phyloP scores from a whole-genome alignment of 2,329 filamentous ascomycete species.

The Moelleriella libera region DNA sequence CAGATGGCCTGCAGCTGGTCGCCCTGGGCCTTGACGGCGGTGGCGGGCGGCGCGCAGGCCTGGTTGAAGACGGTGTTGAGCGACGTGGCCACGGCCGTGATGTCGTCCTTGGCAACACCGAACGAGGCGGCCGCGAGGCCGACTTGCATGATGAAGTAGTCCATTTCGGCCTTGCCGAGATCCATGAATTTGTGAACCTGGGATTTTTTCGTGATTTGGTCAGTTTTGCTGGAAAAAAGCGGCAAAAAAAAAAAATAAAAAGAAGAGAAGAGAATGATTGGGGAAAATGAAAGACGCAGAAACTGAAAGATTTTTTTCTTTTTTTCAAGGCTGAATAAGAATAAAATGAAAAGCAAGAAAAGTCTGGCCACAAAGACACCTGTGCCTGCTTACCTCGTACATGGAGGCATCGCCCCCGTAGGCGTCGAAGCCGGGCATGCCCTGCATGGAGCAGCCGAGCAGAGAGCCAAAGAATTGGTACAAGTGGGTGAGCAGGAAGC shows the following conservation, averaged over 20 bases:
- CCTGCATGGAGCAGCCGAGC: constrained; percentile 38
- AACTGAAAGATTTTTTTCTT: no score
- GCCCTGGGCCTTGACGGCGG: constrained; percentile 28
- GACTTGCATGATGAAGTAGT: constrained; percentile 47
- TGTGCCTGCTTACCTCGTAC: constrained; percentile 17
- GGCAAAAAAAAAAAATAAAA: not conserved
- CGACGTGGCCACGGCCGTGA: constrained; percentile 30
- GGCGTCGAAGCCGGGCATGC: constrained; percentile 30
- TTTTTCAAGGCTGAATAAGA: no score
- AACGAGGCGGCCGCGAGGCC: constrained; percentile 41
- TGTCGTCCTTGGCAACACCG: constrained; percentile 39
- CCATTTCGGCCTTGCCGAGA: constrained; percentile 33
- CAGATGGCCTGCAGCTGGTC: constrained; percentile 41
- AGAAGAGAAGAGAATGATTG: no score
- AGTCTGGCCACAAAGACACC: no score
- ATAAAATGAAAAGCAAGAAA: no score
- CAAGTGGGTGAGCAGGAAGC: constrained; percentile 44
- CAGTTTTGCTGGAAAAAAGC: not conserved
- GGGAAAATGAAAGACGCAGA: no score
- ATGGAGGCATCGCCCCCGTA: constrained; percentile 32
- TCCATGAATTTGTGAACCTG: constrained; percentile 46
- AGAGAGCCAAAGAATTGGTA: constrained; percentile 48
- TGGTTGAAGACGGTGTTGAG: constrained; percentile 36
- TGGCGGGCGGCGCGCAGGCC: constrained; percentile 31
- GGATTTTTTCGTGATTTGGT: not conserved